Conservation (phyloP, 257 asterid genomes). For the Solanum ahanhuiri region DNA sequence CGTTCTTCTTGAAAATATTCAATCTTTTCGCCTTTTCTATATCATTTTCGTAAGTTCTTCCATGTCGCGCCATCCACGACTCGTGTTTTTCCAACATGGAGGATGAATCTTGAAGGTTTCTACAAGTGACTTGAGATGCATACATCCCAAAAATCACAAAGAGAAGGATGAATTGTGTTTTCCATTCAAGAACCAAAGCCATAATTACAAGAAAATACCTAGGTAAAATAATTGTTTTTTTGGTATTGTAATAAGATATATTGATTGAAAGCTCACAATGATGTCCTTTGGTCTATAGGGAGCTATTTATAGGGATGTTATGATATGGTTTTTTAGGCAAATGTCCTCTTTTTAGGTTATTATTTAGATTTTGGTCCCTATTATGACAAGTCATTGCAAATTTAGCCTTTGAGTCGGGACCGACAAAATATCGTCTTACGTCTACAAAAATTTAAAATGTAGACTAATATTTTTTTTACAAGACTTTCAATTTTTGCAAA, state of each 20-base stretch:
- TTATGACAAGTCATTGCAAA: neutral
- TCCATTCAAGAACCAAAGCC: neutral
- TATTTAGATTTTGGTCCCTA: neutral
- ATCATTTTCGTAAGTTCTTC: neutral
- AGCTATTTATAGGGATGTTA: neutral
- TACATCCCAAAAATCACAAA: neutral
- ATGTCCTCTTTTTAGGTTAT: neutral
- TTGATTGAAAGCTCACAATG: neutral
- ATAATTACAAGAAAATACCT: neutral
- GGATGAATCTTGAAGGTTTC: neutral
- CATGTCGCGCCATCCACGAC: constrained; percentile 4
- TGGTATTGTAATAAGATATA: neutral
- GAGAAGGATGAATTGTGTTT: neutral
- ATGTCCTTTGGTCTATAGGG: neutral
- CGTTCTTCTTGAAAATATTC: neutral
- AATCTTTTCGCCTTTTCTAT: neutral
- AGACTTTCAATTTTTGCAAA: neutral
- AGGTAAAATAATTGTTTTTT: neutral
- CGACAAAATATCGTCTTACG: neutral
- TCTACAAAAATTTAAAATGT: neutral
- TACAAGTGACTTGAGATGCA: neutral
- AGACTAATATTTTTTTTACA: neutral
- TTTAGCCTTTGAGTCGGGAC: neutral
- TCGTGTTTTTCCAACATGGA: constrained; percentile 3
- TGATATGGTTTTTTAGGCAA: neutral